Conservation (phyloP, 2,329 filamentous ascomycete species). For the Fusarium camptoceras region DNA sequence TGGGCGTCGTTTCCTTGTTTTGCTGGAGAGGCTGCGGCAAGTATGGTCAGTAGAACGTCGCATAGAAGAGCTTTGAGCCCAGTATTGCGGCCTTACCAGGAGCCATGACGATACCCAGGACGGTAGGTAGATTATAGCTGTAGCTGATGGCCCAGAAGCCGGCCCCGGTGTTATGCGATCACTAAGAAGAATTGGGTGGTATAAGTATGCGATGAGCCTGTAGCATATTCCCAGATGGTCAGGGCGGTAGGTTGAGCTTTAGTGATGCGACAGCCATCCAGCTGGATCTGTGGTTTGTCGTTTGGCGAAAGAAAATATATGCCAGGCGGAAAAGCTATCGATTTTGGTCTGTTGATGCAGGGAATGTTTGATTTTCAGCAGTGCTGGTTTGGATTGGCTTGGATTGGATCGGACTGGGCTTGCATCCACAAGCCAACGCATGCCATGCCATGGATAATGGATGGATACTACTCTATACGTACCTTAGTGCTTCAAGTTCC, state of each 20-base stretch:
- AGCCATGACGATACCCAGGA: conserved; percentile 43
- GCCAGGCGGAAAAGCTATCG: conserved; percentile 1
- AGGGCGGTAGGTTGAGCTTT: conserved; percentile 33
- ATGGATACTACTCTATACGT: neutral
- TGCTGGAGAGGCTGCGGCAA: conserved; percentile 47
- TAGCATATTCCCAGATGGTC: conserved; percentile 36
- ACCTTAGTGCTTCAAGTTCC: conserved; percentile 2
- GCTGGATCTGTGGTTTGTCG: conserved; percentile 7
- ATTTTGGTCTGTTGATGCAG: conserved; percentile 35
- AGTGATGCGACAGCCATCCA: conserved; percentile 39
- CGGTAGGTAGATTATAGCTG: conserved; percentile 12
- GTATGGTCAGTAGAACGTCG: conserved; percentile 23
- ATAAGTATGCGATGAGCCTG: conserved; percentile 15
- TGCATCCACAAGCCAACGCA: conserved; percentile 19
- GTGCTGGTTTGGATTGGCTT: conserved; percentile 15
- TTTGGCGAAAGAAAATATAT: conserved; percentile 19
- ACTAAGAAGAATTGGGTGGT: conserved; percentile 25
- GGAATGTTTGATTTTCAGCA: conserved; percentile 26
- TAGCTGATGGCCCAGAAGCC: conserved; percentile 27
- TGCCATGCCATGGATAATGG: conserved; percentile 4
- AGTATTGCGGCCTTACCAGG: conserved; percentile 40
- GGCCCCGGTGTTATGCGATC: conserved; percentile 31
- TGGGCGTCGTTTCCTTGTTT: conserved; percentile 61
- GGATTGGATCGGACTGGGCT: conserved; percentile 21
- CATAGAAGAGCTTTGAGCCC: neutral